phyloP scores from a whole-genome alignment of 352 stramenopile species.

The Halophytophthora polymorphica region DNA sequence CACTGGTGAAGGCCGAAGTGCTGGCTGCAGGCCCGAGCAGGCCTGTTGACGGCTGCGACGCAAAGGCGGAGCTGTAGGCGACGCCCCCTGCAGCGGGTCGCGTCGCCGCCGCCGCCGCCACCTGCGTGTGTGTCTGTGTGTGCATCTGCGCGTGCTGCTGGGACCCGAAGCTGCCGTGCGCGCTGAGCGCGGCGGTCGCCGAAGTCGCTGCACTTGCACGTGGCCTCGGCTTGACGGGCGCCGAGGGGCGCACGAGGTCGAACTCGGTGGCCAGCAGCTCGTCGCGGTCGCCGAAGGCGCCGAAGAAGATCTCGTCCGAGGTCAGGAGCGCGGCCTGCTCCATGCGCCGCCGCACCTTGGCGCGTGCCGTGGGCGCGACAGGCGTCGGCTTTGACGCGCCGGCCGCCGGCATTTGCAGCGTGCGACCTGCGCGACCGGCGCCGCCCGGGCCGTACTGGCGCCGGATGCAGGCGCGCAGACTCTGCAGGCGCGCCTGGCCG shows the following conservation, averaged over 20 bases:
- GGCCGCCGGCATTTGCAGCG: slow-evolving; percentile 18
- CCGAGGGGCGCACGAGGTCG: slow-evolving; percentile 29
- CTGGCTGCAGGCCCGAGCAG: not conserved
- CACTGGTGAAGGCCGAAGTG: slow-evolving; percentile 28
- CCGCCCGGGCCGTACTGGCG: slow-evolving; percentile 29
- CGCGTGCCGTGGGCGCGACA: slow-evolving; percentile 16
- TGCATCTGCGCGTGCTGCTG: slow-evolving; percentile 11
- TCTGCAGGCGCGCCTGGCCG: slow-evolving; percentile 35
- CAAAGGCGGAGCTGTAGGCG: slow-evolving; percentile 8
- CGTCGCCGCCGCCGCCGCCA: not conserved
- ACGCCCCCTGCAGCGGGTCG: slow-evolving; percentile 14
- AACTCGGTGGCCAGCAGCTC: slow-evolving; percentile 39
- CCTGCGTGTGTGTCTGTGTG: not conserved
- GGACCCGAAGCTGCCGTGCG: not conserved
- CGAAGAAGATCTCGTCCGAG: slow-evolving; percentile 62
- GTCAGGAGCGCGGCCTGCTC: slow-evolving; percentile 36
- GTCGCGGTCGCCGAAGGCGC: slow-evolving; percentile 56
- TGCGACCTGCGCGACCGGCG: slow-evolving; percentile 12
- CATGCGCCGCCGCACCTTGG: slow-evolving; percentile 52
- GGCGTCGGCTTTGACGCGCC: not conserved
- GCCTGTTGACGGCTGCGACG: not conserved
- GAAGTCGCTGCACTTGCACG: slow-evolving; percentile 1
- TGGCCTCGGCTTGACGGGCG: slow-evolving; percentile 9
- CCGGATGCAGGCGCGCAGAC: slow-evolving; percentile 42
- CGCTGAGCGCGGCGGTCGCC: slow-evolving; percentile 1